Evolutionary conservation across 805 yeast genomes (phyloP), one percentile per base, ranked within the genome.

Genomic region (Ogataea siamensis): DNA sequence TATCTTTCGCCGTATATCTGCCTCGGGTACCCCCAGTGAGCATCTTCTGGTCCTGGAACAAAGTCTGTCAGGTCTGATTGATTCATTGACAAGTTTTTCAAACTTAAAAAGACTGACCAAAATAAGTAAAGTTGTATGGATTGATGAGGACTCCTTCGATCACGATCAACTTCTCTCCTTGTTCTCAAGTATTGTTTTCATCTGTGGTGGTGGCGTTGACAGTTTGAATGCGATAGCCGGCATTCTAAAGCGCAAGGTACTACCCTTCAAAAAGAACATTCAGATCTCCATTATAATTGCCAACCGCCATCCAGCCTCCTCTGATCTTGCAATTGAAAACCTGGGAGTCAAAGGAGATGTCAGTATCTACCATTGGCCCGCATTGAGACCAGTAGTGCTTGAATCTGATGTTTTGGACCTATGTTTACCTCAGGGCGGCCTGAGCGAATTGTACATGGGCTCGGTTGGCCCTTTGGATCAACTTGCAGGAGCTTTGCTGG

Each of bases 401-500:
- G 73, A 67, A 30, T 62, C 60, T 10, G 72, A 68, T 37, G 51
- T 76, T 16, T 50, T 71, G 14, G 63, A 75, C 4, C 52, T 77
- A 13, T 71, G 74, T 15, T 34, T 55, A 44, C 47, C 51, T 5
- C 41, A 48, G 28, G 64, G 66, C 2, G 70, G 70, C 0, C 36
- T 69, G 28, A 55, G 71, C 2, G 65, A 65, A 13, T 53, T 71
- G 14, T 76, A 79, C 47, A 57, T 68, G 10, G 59, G 68, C 23
- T 70, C 80, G 1, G 49, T 74, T 3, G 59, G 68, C 18, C 69
- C 76, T 6, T 61, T 80, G 0, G 65, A 73, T 17, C 50, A 57
- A 29, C 51, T 83, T 2, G 74, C 85, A 0, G 60, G 68, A 20
- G 63, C 77, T 0, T 50, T 85, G 24, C 57, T 80, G 11, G 60